Evolutionary conservation across 306 rosid species (phyloP).

Genomic region (Vigna trinervia): DNA sequence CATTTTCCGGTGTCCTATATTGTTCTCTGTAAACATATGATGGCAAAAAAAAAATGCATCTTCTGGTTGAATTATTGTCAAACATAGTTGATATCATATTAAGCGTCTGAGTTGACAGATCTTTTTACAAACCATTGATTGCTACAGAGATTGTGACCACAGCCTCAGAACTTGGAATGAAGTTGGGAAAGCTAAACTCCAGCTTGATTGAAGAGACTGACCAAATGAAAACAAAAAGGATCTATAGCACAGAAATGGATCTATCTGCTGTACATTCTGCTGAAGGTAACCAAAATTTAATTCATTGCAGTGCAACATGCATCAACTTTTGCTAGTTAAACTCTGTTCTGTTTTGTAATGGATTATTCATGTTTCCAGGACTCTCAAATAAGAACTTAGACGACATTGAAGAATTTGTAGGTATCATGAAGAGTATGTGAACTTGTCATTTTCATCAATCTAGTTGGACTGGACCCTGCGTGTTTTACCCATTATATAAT

Average conservation of each 20-base stretch:
- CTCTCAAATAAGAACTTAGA: conserved; percentile 57
- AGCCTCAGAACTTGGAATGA: conserved; percentile 63
- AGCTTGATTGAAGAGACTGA: conserved; percentile 54
- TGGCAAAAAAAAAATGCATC: not conserved
- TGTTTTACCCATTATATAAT: no score
- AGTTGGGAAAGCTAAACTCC: conserved; percentile 50
- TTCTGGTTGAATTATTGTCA: conserved; percentile 15
- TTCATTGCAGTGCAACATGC: conserved; percentile 36
- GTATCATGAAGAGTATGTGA: conserved; percentile 52
- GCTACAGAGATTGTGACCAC: conserved; percentile 62
- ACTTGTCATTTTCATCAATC: conserved; percentile 30
- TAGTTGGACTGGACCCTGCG: not conserved
- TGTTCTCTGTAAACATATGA: conserved; percentile 12
- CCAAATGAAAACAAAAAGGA: conserved; percentile 41
- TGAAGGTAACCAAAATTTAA: conserved; percentile 52
- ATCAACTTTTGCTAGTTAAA: conserved; percentile 13
- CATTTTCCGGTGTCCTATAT: conserved; percentile 4
- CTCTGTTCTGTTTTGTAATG: not conserved
- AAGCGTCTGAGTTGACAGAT: conserved; percentile 21
- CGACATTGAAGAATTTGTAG: conserved; percentile 52
- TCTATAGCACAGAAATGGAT: conserved; percentile 45
- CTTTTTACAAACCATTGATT: conserved; percentile 37
- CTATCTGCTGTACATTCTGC: conserved; percentile 41
- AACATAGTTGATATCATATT: conserved; percentile 14
- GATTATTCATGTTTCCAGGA: conserved; percentile 54